These are phyloP conservation scores for Saturnispora hagleri DNA, from an alignment of 805 yeast genomes.

Conservation along the genomic window DNA sequence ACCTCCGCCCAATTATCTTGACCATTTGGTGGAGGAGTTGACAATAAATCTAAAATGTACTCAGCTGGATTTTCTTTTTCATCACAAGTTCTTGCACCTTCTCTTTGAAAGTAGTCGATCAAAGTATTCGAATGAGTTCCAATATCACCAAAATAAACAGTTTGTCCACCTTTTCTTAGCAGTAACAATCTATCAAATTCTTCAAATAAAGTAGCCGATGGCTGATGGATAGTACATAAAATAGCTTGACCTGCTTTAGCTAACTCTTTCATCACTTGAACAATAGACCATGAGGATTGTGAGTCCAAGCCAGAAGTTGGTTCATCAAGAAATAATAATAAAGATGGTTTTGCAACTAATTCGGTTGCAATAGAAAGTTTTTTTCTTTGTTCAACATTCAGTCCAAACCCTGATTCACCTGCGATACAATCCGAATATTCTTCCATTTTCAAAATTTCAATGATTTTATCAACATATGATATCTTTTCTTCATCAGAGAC, in stretches of 20 bases:
- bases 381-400: constrained; percentile 48
- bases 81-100: constrained; percentile 60
- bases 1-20: constrained; percentile 53
- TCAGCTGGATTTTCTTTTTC: constrained; percentile 64
- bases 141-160: constrained; percentile 47
- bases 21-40: constrained; percentile 71
- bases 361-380: constrained; percentile 48
- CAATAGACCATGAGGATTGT: constrained; percentile 50
- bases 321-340: constrained; percentile 47
- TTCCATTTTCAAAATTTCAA: constrained; percentile 33
- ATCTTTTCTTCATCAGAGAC: constrained; percentile 35
- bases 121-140: constrained; percentile 36
- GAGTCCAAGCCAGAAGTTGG: constrained; percentile 56
- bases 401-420: constrained; percentile 38
- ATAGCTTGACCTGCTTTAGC: constrained; percentile 50
- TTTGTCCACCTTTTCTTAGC: constrained; percentile 42
- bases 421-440: constrained; percentile 43
- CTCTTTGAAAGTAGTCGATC: constrained; percentile 37
- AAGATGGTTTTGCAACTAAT: constrained; percentile 44
- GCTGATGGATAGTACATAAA: constrained; percentile 48
- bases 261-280: constrained; percentile 39
- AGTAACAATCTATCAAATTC: constrained; percentile 34
- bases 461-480: constrained; percentile 35
- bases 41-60: constrained; percentile 63
- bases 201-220: constrained; percentile 38